Percentiles rank a stretch among this genome's conserved stretches.
These are phyloP conservation scores for Malbranchea cinnamomea DNA, from an alignment of 2,329 filamentous ascomycete species.

Conservation along the genomic window DNA sequence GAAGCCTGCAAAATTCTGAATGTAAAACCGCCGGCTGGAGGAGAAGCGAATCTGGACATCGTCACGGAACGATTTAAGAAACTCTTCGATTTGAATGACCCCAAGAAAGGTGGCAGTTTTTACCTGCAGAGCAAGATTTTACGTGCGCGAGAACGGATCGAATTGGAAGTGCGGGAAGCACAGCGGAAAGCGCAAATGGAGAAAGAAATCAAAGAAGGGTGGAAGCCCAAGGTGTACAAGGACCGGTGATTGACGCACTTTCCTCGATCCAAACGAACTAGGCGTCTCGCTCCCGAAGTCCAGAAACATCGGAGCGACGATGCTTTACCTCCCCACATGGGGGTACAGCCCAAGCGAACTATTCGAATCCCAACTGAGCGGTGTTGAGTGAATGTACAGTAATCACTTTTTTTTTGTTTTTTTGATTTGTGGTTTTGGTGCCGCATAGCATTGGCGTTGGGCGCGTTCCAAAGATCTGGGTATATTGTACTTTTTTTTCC, in stretches of 20 bases:
- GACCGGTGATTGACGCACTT: slow-evolving; percentile 51
- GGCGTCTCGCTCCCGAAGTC: too few relatives aligned
- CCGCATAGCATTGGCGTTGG: too few relatives aligned
- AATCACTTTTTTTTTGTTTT: too few relatives aligned
- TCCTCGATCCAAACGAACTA: too few relatives aligned
- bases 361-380: too few relatives aligned
- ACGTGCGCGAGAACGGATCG: slow-evolving; percentile 79
- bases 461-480: too few relatives aligned
- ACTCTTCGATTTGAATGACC: slow-evolving; percentile 87
- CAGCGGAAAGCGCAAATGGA: slow-evolving; percentile 58
- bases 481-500: too few relatives aligned
- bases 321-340: too few relatives aligned
- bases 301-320: too few relatives aligned
- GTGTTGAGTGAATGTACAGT: too few relatives aligned
- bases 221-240: slow-evolving; percentile 92
- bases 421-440: too few relatives aligned
- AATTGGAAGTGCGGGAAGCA: slow-evolving; percentile 64
- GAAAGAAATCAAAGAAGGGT: slow-evolving; percentile 67
- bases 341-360: too few relatives aligned
- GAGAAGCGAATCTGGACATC: slow-evolving; percentile 61
- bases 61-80: slow-evolving; percentile 83
- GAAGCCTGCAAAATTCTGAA: slow-evolving; percentile 97
- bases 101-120: slow-evolving; percentile 90
- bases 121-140: slow-evolving; percentile 97
- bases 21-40: slow-evolving; percentile 71